Base-by-base conservation (phyloP, 495 filamentous ascomycete genomes). In the Xylaria acuta region DNA sequence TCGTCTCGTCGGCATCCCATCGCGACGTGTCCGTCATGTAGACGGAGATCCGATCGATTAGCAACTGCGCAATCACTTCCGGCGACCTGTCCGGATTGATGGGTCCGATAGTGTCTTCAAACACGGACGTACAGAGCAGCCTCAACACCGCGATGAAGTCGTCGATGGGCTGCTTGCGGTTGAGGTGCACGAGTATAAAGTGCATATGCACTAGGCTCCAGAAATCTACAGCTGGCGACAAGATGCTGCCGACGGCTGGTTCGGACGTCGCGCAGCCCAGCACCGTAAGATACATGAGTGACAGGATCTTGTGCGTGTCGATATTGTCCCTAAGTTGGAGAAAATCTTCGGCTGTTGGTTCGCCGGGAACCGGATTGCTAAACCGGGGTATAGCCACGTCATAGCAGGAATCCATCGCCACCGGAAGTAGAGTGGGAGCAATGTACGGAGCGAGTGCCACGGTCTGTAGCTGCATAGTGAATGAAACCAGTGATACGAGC, bases 141-240 rank as follows among this genome's bases (percentile, higher is more conserved):
- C 75, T 73, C 36, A 87, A 69, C 65, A 81, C 81, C 8, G 74
- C 78, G 12, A 83, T 64, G 72, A 83, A 85, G 45, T 85, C 83
- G 7, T 75, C 72, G n/a, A 82, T 77, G 1, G 82, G 81, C 47
- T 85, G 84, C 58, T 84, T 86, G 20, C 81, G 80, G 20, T 78
- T 82, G 3, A 87, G 78, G 67, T 85, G 80, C 53, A 82, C 64
- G 58, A 84, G 76, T 22, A 85, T 78, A 64, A 86, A 85, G n/a
- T 86, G 80, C 5, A 83, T 75, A n/a, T 84, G 81, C 18, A 87
- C 81, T 30, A 76, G 76, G 64, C 76, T 77, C 85, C 85, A 87
- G 65, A 86, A 85, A 41, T 80, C 77, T 5, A 74, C 66, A 5
- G 76, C 79, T 20, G 81, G 79, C 1, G 77, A 74, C 1, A 65